phyloP scores from a whole-genome alignment of 2,329 filamentous ascomycete genomes.

The Cercospora citrullina region DNA sequence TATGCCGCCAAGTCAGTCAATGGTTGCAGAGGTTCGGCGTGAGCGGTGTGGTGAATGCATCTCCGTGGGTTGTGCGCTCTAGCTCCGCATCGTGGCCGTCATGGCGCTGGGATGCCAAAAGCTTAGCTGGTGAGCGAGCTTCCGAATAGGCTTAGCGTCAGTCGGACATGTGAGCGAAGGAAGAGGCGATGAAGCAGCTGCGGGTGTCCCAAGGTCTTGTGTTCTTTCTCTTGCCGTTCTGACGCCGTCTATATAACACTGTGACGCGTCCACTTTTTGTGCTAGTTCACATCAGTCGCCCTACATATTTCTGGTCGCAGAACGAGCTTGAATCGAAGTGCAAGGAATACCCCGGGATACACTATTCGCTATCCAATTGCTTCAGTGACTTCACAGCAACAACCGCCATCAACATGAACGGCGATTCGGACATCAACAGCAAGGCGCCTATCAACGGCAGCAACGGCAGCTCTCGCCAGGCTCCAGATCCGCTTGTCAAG shows the following conservation, averaged over 20 bases:
- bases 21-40: neutral
- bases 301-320: neutral
- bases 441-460: conserved; percentile 40
- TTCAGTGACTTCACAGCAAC: conserved; percentile 2
- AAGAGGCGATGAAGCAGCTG: conserved; percentile 20
- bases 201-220: conserved; percentile 9
- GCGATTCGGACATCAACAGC: conserved; percentile 34
- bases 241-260: conserved; percentile 17
- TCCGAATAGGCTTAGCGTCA: conserved; percentile 1
- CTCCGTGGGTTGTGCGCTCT: conserved; percentile 5
- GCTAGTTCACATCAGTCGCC: neutral
- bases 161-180: conserved; percentile 6
- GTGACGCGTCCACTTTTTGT: neutral
- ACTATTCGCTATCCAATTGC: neutral
- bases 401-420: conserved; percentile 23
- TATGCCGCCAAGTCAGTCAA: conserved; percentile 11
- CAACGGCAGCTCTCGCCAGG: conserved; percentile 24
- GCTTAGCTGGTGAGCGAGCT: conserved; percentile 6
- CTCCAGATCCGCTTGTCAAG: conserved; percentile 43
- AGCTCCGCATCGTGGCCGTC: conserved; percentile 13
- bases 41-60: neutral
- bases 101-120: conserved; percentile 3
- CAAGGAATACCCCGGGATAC: neutral
- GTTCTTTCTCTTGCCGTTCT: neutral
- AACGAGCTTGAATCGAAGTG: neutral